These are phyloP conservation scores for Effrenium voratum DNA, from an alignment of 73 alveolate species.

Conservation along the genomic window DNA sequence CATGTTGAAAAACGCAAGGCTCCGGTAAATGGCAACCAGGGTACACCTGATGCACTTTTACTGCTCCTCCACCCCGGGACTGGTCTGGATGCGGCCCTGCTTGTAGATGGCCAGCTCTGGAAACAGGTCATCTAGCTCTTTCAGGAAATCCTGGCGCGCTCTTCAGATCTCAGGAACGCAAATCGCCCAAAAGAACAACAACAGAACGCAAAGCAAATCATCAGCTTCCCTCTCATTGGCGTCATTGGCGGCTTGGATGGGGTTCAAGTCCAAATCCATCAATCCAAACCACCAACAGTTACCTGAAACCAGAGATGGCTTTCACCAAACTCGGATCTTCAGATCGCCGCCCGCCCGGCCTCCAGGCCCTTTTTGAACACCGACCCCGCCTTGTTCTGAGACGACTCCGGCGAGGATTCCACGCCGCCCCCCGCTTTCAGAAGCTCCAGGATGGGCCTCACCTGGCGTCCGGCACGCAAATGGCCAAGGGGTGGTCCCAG, in stretches of 20 bases:
- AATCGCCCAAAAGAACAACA: too few relatives aligned
- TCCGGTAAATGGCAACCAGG: too few relatives aligned
- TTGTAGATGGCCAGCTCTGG: conserved; percentile 88
- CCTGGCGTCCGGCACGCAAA: too few relatives aligned
- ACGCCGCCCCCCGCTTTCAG: conserved; percentile 72
- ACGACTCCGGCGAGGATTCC: conserved; percentile 21
- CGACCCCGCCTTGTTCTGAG: conserved; percentile 34
- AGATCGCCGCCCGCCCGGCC: not conserved
- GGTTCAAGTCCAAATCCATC: too few relatives aligned
- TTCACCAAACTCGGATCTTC: not conserved
- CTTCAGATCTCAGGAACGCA: too few relatives aligned
- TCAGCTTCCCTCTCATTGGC: too few relatives aligned
- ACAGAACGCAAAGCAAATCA: too few relatives aligned
- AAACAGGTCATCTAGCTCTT: conserved; percentile 65
- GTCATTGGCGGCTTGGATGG: too few relatives aligned
- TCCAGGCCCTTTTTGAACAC: not conserved
- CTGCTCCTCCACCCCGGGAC: conserved; percentile 83
- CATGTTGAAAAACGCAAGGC: too few relatives aligned
- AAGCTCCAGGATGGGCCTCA: conserved; percentile 70
- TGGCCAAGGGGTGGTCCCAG: too few relatives aligned
- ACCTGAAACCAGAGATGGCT: too few relatives aligned
- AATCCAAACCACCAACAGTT: too few relatives aligned
- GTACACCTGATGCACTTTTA: not conserved
- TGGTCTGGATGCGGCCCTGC: conserved; percentile 85
- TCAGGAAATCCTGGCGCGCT: conserved; percentile 56